A percentile compares a stretch with the other conserved stretches of the same genome.
Conservation (phyloP, 306 rosid species). For the Crotalaria pallida region DNA sequence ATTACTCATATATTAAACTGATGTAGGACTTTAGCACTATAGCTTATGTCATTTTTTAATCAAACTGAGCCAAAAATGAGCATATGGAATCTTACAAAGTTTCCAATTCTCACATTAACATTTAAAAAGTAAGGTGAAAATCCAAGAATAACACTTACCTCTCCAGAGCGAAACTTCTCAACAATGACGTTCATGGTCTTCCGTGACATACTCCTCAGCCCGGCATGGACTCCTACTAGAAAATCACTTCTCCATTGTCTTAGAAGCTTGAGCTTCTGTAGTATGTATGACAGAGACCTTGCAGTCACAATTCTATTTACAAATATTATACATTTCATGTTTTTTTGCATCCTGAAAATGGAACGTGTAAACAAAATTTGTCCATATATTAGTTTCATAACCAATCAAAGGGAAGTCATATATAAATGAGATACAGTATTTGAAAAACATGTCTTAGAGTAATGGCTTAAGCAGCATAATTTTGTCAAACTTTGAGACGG, state of each 20-base stretch:
- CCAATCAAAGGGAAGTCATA: neutral
- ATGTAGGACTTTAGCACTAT: too few species aligned
- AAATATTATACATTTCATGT: conserved; percentile 84
- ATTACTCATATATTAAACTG: too few species aligned
- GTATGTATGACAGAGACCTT: conserved; percentile 70
- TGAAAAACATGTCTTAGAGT: conserved; percentile 14
- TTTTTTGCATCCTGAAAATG: conserved; percentile 56
- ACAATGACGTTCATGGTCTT: conserved; percentile 59
- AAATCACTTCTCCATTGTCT: conserved; percentile 68
- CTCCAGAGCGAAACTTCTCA: conserved; percentile 80
- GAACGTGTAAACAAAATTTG: conserved; percentile 13
- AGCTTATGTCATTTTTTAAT: neutral
- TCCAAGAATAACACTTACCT: conserved; percentile 41
- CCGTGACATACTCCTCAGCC: conserved; percentile 72
- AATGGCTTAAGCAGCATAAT: conserved; percentile 13
- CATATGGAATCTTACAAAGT: neutral
- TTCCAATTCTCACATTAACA: neutral
- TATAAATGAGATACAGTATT: neutral
- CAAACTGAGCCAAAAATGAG: neutral
- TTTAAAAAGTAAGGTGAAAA: neutral
- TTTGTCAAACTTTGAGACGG: conserved; percentile 15
- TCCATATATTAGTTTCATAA: conserved; percentile 1
- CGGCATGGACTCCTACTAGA: conserved; percentile 84
- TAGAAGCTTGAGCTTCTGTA: conserved; percentile 53
- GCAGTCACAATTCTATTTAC: conserved; percentile 90